These are phyloP conservation scores for Conidiobolus incongruus DNA, from an alignment of 371 early-diverging fungal genomes.

Conservation along the genomic window DNA sequence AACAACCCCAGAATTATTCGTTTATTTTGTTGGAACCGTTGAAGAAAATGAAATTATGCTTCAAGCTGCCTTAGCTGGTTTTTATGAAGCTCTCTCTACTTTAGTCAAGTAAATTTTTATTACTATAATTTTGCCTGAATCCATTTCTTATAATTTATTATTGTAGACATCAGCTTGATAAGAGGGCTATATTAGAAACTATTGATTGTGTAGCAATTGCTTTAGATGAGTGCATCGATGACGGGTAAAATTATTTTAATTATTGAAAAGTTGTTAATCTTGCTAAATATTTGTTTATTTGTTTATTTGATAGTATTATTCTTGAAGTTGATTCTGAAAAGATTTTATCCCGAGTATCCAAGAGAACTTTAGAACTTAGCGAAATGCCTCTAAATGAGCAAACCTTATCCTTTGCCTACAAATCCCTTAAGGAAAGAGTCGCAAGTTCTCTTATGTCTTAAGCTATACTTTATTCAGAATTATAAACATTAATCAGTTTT, in stretches of 20 bases:
- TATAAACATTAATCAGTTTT: too few relatives aligned
- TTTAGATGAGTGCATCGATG: slow-evolving; percentile 88
- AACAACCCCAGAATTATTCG: slow-evolving; percentile 59
- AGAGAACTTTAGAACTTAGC: slow-evolving; percentile 48
- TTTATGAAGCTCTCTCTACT: slow-evolving; percentile 63
- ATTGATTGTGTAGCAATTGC: slow-evolving; percentile 76
- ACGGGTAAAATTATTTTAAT: slow-evolving; percentile 41
- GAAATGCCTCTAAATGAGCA: slow-evolving; percentile 81
- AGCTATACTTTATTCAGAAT: too few relatives aligned
- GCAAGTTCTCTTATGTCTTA: slow-evolving; percentile 51
- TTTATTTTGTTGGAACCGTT: slow-evolving; percentile 73
- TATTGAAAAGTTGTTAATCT: not conserved
- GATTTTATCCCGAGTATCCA: slow-evolving; percentile 78
- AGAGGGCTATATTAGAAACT: slow-evolving; percentile 72
- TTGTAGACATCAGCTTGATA: slow-evolving; percentile 66
- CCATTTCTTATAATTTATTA: too few relatives aligned
- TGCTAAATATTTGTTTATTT: not conserved
- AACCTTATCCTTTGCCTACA: slow-evolving; percentile 69
- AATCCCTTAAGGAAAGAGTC: slow-evolving; percentile 73
- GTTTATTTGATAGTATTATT: slow-evolving; percentile 25
- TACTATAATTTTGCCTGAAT: not conserved
- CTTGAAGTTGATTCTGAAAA: slow-evolving; percentile 75
- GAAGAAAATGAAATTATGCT: slow-evolving; percentile 92
- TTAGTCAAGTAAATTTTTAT: slow-evolving; percentile 38
- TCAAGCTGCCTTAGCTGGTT: slow-evolving; percentile 45